Evolutionary conservation across 257 asterid genomes (phyloP).

Genomic region (Capsicum baccatum): DNA sequence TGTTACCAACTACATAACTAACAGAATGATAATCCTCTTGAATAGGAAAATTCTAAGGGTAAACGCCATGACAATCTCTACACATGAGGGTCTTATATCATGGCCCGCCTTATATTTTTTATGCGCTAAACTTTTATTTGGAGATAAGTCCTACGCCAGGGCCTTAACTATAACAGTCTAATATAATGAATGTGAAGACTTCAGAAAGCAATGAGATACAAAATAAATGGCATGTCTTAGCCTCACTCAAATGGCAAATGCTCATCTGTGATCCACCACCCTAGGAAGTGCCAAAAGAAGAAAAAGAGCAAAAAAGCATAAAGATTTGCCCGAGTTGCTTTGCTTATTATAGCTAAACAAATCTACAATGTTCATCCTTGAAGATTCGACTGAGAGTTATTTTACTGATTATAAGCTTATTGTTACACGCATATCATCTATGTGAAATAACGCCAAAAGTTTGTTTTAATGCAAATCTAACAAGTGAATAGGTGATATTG

Average conservation of each 20-base stretch:
- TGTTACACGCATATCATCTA: slow-evolving; percentile 18
- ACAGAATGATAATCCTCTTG: slow-evolving; percentile 6
- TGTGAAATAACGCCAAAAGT: background rate
- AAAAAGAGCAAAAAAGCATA: background rate
- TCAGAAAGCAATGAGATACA: background rate
- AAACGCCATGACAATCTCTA: background rate
- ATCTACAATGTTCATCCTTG: slow-evolving; percentile 12
- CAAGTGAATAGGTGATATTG: slow-evolving; percentile 6
- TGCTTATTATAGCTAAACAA: background rate
- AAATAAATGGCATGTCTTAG: background rate
- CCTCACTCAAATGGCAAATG: background rate
- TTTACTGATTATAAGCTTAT: background rate
- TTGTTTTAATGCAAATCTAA: background rate
- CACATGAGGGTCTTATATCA: background rate
- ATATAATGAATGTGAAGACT: background rate
- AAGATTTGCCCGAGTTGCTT: background rate
- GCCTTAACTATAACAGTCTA: background rate
- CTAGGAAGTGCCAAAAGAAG: background rate
- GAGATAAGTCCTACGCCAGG: background rate
- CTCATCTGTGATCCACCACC: slow-evolving; percentile 11
- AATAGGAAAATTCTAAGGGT: background rate
- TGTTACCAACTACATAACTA: background rate
- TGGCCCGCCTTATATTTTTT: background rate
- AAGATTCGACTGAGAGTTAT: background rate
- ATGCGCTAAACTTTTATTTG: background rate